Base-by-base conservation (phyloP, 768 basidiomycete genomes). In the Suillus plorans region DNA sequence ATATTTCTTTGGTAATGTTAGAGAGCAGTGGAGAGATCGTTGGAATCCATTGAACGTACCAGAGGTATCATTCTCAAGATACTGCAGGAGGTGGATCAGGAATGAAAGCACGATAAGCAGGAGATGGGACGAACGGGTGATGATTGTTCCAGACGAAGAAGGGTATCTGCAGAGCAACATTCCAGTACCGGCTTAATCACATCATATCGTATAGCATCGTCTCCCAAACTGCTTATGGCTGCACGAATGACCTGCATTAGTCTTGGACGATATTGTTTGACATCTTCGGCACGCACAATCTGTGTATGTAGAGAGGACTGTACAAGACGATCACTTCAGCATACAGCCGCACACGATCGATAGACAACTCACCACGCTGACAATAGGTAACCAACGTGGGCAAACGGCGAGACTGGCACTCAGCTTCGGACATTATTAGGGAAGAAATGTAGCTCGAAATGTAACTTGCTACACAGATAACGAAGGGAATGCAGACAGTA, bases 101-200 rank as follows among this genome's bases (percentile, higher is more conserved):
- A 31, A 34, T 42, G n/a, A 20, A 18, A 37, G 60, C 60, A 60
- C 20, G 64, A 63, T 56, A 60, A 64, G 44, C 12, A 63, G n/a
- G 60, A 64, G 57, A 60, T 57, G 45, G 58, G 44, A 79, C 86
- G 71, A 71, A 91, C 92, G 60, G 90, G 89, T 50, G 90, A 89
- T 58, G 84, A 79, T 68, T 85, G 79, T 77, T 95, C 92, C 66
- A 94, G 74, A 66, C 85, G 80, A 63, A 84, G 77, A 31, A 95
- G 83, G 66, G 89, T 88, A 65, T 92, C 89, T 67, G 86, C 82
- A 63, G 83, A 82, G 76, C 91, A 93, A 69, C 84, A 84, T 71
- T 89, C 86, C 65, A 95, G 80, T 52, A 95, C 86, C 52, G 92
- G 93, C 71, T 83, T 85, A 66, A 90, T 83, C 60, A 93, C 80